A percentile compares a stretch with the other conserved stretches of the same genome.
phyloP scores from a whole-genome alignment of 163 green algal species.

The Chlamydomonas reinhardtii region DNA sequence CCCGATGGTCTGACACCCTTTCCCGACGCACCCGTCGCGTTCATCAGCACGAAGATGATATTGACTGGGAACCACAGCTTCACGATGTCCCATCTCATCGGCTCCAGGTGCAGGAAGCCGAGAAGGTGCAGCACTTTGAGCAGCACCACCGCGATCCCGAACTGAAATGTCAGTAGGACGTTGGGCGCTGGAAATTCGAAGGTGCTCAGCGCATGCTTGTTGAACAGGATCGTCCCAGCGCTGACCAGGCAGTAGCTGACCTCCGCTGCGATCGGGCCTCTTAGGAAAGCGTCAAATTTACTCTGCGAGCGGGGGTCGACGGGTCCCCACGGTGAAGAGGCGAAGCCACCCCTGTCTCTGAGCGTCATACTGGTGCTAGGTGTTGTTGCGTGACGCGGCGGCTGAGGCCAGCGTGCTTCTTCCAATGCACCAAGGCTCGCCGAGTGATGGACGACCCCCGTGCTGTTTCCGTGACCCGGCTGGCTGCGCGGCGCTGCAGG shows the following conservation, averaged over 20 bases:
- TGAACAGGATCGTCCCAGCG: conserved; percentile 85
- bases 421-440: no score
- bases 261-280: conserved; percentile 29
- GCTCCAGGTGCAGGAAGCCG: conserved; percentile 50
- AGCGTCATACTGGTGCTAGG: no score
- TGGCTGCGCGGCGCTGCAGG: no score
- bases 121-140: conserved; percentile 44
- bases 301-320: no score
- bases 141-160: conserved; percentile 73
- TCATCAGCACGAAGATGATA: conserved; percentile 94
- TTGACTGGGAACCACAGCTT: conserved; percentile 92
- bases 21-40: conserved; percentile 60
- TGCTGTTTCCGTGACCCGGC: no score
- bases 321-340: no score
- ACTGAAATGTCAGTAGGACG: conserved; percentile 88
- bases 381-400: no score
- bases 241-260: conserved; percentile 43
- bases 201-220: conserved; percentile 86
- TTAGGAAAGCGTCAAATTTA: not conserved
- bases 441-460: no score
- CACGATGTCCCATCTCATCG: conserved; percentile 64
- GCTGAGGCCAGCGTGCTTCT: no score
- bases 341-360: no score
- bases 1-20: not conserved
- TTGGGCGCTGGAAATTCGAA: conserved; percentile 83